These are phyloP conservation scores for Mycosphaerella arachidis DNA, from an alignment of 2,329 filamentous ascomycete genomes.

Conservation along the genomic window DNA sequence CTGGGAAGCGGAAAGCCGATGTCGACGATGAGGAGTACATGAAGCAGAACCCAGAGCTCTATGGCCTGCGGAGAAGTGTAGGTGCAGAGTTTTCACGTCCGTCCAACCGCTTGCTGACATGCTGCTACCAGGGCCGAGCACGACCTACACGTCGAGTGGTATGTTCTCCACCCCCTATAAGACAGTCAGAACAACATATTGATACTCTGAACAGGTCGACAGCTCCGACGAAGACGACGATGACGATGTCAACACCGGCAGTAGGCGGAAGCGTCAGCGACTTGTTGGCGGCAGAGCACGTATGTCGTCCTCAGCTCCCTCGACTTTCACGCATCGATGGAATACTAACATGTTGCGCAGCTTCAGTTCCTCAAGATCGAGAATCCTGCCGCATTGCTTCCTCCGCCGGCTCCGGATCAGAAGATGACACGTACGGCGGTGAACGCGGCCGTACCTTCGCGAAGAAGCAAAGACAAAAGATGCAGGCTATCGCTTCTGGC, in stretches of 20 bases:
- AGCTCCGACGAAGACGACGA: conserved; percentile 57
- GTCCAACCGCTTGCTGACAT: conserved; percentile 29
- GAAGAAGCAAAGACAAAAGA: conserved; percentile 71
- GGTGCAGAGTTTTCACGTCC: conserved; percentile 32
- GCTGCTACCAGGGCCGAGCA: conserved; percentile 50
- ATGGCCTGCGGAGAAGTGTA: conserved; percentile 91
- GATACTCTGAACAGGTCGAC: conserved; percentile 46
- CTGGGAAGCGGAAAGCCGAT: conserved; percentile 63
- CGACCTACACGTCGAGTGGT: conserved; percentile 59
- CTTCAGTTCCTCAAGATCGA: conserved; percentile 24
- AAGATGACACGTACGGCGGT: conserved; percentile 68
- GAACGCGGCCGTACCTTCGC: conserved; percentile 61
- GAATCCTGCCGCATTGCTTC: conserved; percentile 38
- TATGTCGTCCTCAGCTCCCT: conserved; percentile 43
- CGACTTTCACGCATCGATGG: conserved; percentile 29
- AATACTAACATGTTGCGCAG: conserved; percentile 31
- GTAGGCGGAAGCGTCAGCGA: conserved; percentile 62
- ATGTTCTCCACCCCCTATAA: conserved; percentile 30
- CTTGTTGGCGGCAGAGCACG: conserved; percentile 59
- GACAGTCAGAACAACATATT: conserved; percentile 10
- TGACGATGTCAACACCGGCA: conserved; percentile 64
- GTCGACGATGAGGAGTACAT: conserved; percentile 70
- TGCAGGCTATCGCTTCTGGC: conserved; percentile 56
- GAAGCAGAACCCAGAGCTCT: conserved; percentile 85
- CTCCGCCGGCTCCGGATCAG: conserved; percentile 57